Evolutionary conservation across 805 yeast genomes (phyloP).

Genomic region (Sungouiozyma ichnusensis): DNA sequence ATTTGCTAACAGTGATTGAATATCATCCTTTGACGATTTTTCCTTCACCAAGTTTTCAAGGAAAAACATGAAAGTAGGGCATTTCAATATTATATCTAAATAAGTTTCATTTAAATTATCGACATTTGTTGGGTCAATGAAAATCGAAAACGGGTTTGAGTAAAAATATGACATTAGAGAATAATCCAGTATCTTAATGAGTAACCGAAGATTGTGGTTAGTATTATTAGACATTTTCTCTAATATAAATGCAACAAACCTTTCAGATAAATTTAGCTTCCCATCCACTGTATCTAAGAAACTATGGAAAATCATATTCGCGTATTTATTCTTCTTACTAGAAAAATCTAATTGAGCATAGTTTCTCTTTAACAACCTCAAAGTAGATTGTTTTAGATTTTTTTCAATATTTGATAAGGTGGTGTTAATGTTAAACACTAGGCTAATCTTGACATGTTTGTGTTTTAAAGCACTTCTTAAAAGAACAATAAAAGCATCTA

Average conservation of each 20-base stretch:
- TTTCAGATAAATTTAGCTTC: slow-evolving; percentile 24
- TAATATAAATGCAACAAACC: slow-evolving; percentile 22
- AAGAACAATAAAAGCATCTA: slow-evolving; percentile 22
- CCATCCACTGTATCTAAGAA: slow-evolving; percentile 28
- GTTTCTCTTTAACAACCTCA: slow-evolving; percentile 22
- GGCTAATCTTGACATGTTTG: slow-evolving; percentile 19
- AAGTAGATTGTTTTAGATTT: slow-evolving; percentile 24
- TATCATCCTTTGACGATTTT: slow-evolving; percentile 20
- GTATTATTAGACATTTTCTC: slow-evolving; percentile 27
- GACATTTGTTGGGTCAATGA: slow-evolving; percentile 28
- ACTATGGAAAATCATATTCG: slow-evolving; percentile 25
- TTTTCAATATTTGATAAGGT: slow-evolving; percentile 27
- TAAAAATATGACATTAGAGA: slow-evolving; percentile 28
- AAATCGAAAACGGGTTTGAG: slow-evolving; percentile 27
- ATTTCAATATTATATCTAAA: slow-evolving; percentile 17
- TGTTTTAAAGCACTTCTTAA: slow-evolving; percentile 20
- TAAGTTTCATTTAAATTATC: slow-evolving; percentile 20
- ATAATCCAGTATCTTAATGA: slow-evolving; percentile 26
- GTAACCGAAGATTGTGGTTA: slow-evolving; percentile 23
- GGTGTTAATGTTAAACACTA: slow-evolving; percentile 26
- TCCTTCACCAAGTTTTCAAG: slow-evolving; percentile 23
- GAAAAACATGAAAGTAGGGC: slow-evolving; percentile 28
- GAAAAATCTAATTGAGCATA: slow-evolving; percentile 23
- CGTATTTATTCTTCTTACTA: slow-evolving; percentile 27
- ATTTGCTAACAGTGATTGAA: slow-evolving; percentile 18